phyloP scores from a whole-genome alignment of 2,329 filamentous ascomycete genomes.

The Teratosphaeria gauchensis region DNA sequence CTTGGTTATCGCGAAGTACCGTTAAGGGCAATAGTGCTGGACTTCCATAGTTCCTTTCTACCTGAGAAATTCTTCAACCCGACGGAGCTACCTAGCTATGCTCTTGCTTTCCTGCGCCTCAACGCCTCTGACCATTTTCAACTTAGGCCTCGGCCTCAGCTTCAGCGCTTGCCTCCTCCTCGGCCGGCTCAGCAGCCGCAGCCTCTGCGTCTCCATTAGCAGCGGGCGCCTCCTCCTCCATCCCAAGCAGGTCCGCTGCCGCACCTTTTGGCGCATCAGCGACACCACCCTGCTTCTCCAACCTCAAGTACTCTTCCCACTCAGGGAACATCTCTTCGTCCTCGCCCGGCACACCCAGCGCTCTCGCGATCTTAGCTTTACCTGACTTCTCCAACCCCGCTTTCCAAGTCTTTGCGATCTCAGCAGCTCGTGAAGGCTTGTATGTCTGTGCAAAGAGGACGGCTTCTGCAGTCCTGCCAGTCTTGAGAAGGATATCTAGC shows the following conservation, averaged over 20 bases:
- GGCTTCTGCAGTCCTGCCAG: constrained; percentile 72
- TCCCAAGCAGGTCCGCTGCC: not conserved
- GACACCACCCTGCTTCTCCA: constrained; percentile 62
- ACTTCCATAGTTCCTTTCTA: not conserved
- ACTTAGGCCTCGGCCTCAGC: not conserved
- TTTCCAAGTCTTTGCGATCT: constrained; percentile 72
- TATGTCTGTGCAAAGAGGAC: constrained; percentile 93
- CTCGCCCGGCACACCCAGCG: constrained; percentile 65
- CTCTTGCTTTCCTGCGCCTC: not conserved
- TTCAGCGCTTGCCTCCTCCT: not conserved
- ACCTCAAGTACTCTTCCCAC: constrained; percentile 80
- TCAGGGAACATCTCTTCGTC: constrained; percentile 76
- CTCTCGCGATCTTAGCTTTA: constrained; percentile 73
- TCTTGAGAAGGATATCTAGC: constrained; percentile 67
- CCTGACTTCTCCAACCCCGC: constrained; percentile 70
- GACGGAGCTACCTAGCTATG: not conserved
- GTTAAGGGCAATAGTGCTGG: not conserved
- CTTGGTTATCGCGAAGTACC: no score
- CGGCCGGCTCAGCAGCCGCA: not conserved
- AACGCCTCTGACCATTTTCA: not conserved
- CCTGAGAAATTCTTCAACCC: not conserved
- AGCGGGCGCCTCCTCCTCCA: constrained; percentile 1
- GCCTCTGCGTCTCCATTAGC: not conserved
- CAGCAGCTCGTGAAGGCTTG: constrained; percentile 65
- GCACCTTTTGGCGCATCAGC: not conserved